Conservation (phyloP, 441 rosid genomes). For the Caryocar brasiliense region DNA sequence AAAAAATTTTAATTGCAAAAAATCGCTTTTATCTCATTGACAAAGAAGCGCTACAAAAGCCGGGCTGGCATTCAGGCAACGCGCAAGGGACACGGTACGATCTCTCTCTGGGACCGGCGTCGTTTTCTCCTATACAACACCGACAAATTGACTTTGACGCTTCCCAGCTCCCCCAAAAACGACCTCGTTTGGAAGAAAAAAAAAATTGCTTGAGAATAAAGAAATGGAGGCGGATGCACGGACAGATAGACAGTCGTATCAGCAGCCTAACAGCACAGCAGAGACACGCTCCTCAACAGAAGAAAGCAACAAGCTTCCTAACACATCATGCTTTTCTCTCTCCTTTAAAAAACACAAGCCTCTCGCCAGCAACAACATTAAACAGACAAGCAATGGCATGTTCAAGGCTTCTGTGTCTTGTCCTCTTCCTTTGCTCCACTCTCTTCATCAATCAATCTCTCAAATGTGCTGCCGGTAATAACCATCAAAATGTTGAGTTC, state of each 20-base stretch:
- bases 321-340: not conserved
- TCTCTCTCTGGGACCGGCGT: no score
- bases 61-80: no score
- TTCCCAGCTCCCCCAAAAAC: not conserved
- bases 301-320: slow-evolving; percentile 15
- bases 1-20: no score
- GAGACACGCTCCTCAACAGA: not conserved
- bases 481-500: no score
- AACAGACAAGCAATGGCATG: slow-evolving; percentile 22
- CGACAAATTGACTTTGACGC: no score
- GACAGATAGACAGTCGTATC: no score
- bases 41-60: no score
- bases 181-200: no score
- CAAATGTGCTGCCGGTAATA: slow-evolving; percentile 28
- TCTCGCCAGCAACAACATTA: not conserved
- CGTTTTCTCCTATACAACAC: no score
- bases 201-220: not conserved
- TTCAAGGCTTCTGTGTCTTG: slow-evolving; percentile 15
- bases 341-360: not conserved
- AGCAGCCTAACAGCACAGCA: no score
- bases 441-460: slow-evolving; percentile 21
- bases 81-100: no score
- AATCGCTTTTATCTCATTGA: no score
- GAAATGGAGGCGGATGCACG: slow-evolving; percentile 3
- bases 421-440: slow-evolving; percentile 19